phyloP scores from a whole-genome alignment of 2,329 filamentous ascomycete species.

The Fonsecaea pugnacius region DNA sequence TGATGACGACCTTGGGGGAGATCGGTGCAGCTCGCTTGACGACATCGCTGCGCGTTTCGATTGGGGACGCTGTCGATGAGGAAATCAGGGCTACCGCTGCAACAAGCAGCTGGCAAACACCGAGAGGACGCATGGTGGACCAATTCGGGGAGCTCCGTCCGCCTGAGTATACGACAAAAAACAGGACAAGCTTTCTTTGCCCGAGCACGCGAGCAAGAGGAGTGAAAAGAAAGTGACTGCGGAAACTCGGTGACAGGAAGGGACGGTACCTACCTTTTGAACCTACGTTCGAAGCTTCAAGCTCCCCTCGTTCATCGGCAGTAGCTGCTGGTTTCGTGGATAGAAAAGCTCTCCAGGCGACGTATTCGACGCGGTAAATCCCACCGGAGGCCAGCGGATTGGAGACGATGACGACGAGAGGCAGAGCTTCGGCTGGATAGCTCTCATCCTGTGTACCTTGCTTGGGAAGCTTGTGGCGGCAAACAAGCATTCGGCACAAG shows the following conservation, averaged over 20 bases:
- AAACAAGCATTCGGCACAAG: conserved; percentile 9
- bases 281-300: conserved; percentile 1
- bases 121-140: conserved; percentile 15
- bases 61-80: conserved; percentile 6
- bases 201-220: conserved; percentile 18
- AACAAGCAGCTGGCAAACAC: conserved; percentile 11
- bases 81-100: conserved; percentile 13
- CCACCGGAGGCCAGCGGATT: conserved; percentile 10
- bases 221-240: neutral
- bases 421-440: neutral
- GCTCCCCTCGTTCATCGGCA: conserved; percentile 5
- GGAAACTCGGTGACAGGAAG: conserved; percentile 1
- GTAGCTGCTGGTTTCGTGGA: neutral
- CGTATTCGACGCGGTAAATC: neutral
- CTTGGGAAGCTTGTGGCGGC: neutral
- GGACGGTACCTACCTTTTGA: conserved; percentile 22
- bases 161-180: neutral
- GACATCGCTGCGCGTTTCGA: conserved; percentile 8
- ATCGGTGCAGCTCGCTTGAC: conserved; percentile 18
- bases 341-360: neutral
- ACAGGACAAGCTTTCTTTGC: neutral
- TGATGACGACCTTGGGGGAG: conserved; percentile 48
- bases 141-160: neutral
- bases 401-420: neutral
- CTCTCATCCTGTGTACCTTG: conserved; percentile 1